Evolutionary conservation across 2,329 filamentous ascomycete genomes (phyloP).

Genomic region (Colletotrichum melonis): DNA sequence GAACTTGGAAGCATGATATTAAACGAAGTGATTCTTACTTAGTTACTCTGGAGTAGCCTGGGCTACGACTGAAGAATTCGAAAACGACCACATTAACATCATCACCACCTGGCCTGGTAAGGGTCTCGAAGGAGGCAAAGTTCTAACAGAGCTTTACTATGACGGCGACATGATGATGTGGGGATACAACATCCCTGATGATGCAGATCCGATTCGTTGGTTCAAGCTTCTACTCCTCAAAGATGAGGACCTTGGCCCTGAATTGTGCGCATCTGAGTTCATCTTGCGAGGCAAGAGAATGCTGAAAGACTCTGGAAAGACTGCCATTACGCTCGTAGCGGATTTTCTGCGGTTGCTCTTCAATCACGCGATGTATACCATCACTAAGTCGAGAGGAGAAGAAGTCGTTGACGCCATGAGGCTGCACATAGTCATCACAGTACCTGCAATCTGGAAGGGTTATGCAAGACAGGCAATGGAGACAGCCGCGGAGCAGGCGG

Average conservation of each 20-base stretch:
- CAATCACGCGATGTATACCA: slow-evolving; percentile 41
- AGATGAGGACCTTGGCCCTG: slow-evolving; percentile 39
- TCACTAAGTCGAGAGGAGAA: slow-evolving; percentile 41
- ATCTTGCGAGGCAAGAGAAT: slow-evolving; percentile 29
- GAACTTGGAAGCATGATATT: too few species aligned
- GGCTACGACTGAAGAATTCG: slow-evolving; percentile 40
- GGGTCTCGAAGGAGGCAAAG: slow-evolving; percentile 46
- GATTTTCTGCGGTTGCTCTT: slow-evolving; percentile 48
- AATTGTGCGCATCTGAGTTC: slow-evolving; percentile 39
- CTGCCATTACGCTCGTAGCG: slow-evolving; percentile 42
- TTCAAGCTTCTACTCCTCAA: slow-evolving; percentile 55
- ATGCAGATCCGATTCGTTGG: slow-evolving; percentile 45
- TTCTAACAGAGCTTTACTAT: slow-evolving; percentile 44
- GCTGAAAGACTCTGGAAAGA: slow-evolving; percentile 26
- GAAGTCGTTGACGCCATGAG: slow-evolving; percentile 38
- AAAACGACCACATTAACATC: slow-evolving; percentile 42
- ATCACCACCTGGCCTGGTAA: slow-evolving; percentile 44
- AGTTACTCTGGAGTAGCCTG: slow-evolving; percentile 55
- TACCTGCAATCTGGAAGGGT: slow-evolving; percentile 58
- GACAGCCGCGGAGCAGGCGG: slow-evolving; percentile 46
- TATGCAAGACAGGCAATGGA: slow-evolving; percentile 51
- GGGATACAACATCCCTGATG: slow-evolving; percentile 44
- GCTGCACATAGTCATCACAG: slow-evolving; percentile 52
- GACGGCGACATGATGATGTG: slow-evolving; percentile 35
- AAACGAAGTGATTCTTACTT: not conserved